Evolutionary conservation across 768 basidiomycete species (phyloP).

Genomic region (Suillus fuscotomentosus): DNA sequence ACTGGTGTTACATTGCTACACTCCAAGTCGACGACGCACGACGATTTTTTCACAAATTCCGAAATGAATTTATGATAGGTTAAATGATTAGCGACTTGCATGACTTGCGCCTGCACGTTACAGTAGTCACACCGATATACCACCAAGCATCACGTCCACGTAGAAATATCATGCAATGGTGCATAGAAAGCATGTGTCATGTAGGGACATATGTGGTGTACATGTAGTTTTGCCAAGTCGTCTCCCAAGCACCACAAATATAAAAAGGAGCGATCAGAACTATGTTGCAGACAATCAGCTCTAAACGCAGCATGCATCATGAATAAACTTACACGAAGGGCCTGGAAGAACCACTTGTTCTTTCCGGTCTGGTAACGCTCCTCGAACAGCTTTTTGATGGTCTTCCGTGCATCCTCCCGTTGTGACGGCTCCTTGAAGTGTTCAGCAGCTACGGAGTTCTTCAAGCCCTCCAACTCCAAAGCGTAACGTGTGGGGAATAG

Average conservation of each 20-base stretch:
- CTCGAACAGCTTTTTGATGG: constrained; percentile 94
- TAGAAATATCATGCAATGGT: constrained; percentile 13
- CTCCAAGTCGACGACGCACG: not conserved
- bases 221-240: constrained; percentile 35
- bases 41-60: not conserved
- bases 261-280: constrained; percentile 33
- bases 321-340: constrained; percentile 62
- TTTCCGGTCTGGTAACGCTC: constrained; percentile 91
- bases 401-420: constrained; percentile 93
- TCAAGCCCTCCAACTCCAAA: constrained; percentile 92
- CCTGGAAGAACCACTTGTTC: constrained; percentile 97
- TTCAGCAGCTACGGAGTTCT: constrained; percentile 79
- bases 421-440: constrained; percentile 98
- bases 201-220: constrained; percentile 31
- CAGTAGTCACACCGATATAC: not conserved
- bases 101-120: not conserved
- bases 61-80: not conserved
- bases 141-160: not conserved
- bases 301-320: not conserved
- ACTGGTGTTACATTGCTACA: not conserved
- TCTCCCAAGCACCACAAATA: constrained; percentile 16
- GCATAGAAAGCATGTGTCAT: constrained; percentile 26
- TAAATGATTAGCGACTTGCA: not conserved
- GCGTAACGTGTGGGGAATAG: constrained; percentile 99
- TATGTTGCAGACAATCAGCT: constrained; percentile 14